Percentiles rank a stretch among this genome's conserved stretches.
Conservation (phyloP, 495 filamentous ascomycete genomes). For the Aspergillus biplanus region DNA sequence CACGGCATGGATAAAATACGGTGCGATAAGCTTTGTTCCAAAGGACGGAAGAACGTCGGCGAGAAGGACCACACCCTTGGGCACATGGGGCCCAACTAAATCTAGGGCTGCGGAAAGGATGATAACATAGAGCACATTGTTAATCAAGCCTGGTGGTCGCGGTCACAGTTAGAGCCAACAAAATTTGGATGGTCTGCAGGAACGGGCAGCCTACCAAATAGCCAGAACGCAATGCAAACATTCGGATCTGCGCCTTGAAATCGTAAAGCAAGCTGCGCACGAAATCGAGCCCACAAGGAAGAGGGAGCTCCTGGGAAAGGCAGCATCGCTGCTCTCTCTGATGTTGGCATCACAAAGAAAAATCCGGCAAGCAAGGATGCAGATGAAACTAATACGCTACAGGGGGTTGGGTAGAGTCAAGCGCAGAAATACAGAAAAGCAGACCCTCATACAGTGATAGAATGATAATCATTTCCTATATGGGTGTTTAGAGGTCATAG, state of each 20-base stretch:
- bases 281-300: constrained; percentile 73
- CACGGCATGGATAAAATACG: constrained; percentile 88
- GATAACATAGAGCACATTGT: constrained; percentile 97
- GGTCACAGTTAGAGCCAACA: constrained; percentile 1
- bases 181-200: neutral
- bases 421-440: neutral
- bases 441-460: neutral
- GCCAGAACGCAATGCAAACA: constrained; percentile 85
- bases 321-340: constrained; percentile 47
- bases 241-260: constrained; percentile 71
- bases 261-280: constrained; percentile 60
- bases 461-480: constrained; percentile 9
- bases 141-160: constrained; percentile 75
- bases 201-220: constrained; percentile 68
- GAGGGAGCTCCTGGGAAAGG: constrained; percentile 75
- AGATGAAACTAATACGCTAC: constrained; percentile 22
- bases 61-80: constrained; percentile 90
- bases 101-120: constrained; percentile 96
- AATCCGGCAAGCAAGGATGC: constrained; percentile 1
- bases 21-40: constrained; percentile 81
- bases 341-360: constrained; percentile 27
- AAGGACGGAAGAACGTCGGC: constrained; percentile 91
- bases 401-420: neutral
- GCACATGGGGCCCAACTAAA: constrained; percentile 81
- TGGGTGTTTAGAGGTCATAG: neutral